phyloP scores from a whole-genome alignment of 2,329 filamentous ascomycete genomes.

The Gyromitra esculenta region DNA sequence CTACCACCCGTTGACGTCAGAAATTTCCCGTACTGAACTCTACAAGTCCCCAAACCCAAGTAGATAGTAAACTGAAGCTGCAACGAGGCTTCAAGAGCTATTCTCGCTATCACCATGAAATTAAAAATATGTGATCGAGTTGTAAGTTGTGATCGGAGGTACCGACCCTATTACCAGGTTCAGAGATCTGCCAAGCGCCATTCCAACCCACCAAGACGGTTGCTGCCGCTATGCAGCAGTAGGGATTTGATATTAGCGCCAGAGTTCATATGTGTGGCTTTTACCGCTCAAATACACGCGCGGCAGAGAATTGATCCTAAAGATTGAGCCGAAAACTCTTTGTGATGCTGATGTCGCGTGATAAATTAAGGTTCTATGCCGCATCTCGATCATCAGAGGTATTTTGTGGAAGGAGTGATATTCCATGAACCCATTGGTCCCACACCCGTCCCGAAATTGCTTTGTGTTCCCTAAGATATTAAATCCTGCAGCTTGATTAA shows the following conservation, averaged over 20 bases:
- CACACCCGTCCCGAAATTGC: neutral
- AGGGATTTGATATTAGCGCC: constrained; percentile 14
- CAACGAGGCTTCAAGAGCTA: constrained; percentile 19
- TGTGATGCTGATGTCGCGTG: neutral
- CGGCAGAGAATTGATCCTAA: constrained; percentile 1
- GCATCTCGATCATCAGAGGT: neutral
- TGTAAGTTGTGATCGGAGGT: neutral
- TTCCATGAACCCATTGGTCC: neutral
- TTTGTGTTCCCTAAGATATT: neutral
- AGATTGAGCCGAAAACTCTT: neutral
- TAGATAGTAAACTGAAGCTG: neutral
- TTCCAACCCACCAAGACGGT: neutral
- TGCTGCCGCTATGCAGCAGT: neutral
- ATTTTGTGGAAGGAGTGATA: constrained; percentile 12
- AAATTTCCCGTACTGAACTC: constrained; percentile 11
- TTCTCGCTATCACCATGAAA: constrained; percentile 5
- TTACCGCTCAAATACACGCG: constrained; percentile 28
- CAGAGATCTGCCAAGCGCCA: neutral
- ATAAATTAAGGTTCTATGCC: neutral
- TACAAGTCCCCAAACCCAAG: neutral
- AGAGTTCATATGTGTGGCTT: neutral
- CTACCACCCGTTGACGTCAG: constrained; percentile 19
- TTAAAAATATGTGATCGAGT: constrained; percentile 9
- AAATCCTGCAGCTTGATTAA: neutral
- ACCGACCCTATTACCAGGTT: neutral